phyloP scores from a whole-genome alignment of 495 filamentous ascomycete genomes.

The Aspergillus funiculosus region DNA sequence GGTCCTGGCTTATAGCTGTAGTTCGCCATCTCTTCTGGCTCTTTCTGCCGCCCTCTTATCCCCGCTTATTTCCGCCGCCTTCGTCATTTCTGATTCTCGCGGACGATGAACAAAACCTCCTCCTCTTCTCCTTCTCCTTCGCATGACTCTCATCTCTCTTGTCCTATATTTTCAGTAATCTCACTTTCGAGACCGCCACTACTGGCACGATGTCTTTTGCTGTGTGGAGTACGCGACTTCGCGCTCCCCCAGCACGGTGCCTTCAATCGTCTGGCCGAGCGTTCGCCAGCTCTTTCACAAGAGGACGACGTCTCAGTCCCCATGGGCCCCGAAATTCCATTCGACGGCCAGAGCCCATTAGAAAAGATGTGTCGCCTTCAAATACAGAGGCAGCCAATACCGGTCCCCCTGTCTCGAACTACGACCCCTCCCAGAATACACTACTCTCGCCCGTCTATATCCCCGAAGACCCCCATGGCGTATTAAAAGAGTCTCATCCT shows the following conservation, averaged over 20 bases:
- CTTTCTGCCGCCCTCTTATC: conserved; percentile 19
- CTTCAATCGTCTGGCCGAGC: conserved; percentile 23
- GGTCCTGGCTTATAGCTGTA: not conserved
- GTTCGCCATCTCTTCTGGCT: not conserved
- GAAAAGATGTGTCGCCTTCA: conserved; percentile 8
- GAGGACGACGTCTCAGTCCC: conserved; percentile 23
- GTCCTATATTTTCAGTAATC: not conserved
- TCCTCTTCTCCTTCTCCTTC: not conserved
- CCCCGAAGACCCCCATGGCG: conserved; percentile 56
- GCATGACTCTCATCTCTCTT: not conserved
- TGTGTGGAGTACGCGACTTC: conserved; percentile 34
- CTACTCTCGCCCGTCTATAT: conserved; percentile 51
- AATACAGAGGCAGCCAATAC: conserved; percentile 14
- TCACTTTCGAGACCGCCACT: no score
- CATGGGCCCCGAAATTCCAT: conserved; percentile 32
- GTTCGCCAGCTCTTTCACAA: conserved; percentile 27
- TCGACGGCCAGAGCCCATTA: conserved; percentile 22
- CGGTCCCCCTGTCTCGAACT: conserved; percentile 17
- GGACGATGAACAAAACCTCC: no score
- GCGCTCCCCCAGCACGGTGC: conserved; percentile 19
- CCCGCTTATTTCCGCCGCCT: conserved; percentile 33
- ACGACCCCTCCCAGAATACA: conserved; percentile 41
- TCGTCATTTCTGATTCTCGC: conserved; percentile 20
- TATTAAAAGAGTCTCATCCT: conserved; percentile 58
- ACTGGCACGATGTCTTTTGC: not conserved